Percentiles rank a stretch among this genome's conserved stretches.
Evolutionary conservation across 768 basidiomycete species (phyloP).

Genomic region (Xanthoconium purpureum): DNA sequence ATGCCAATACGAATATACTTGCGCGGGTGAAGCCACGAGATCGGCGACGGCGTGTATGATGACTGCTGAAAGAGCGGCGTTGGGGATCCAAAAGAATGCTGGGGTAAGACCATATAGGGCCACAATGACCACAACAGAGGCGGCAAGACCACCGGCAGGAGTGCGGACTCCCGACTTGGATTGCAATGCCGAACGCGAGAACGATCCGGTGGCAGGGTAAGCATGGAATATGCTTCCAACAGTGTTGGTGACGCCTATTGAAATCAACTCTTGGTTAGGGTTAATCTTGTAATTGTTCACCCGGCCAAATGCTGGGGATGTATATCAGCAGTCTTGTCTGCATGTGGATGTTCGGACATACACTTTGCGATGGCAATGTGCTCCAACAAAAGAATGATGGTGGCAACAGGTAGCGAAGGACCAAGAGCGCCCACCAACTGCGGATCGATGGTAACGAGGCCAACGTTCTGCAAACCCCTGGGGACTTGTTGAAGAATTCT

Average conservation of each 20-base stretch:
- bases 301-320: conserved; percentile 78
- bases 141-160: conserved; percentile 82
- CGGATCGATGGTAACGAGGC: conserved; percentile 42
- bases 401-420: conserved; percentile 75
- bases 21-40: conserved; percentile 79
- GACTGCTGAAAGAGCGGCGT: conserved; percentile 80
- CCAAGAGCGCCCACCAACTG: conserved; percentile 65
- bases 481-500: conserved; percentile 83
- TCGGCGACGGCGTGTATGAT: conserved; percentile 93
- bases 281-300: conserved; percentile 93
- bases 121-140: conserved; percentile 85
- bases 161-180: conserved; percentile 97
- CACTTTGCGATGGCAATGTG: conserved; percentile 98
- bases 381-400: conserved; percentile 87
- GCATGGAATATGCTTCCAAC: conserved; percentile 86
- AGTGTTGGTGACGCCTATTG: conserved; percentile 96
- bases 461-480: conserved; percentile 69
- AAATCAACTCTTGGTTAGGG: conserved; percentile 92
- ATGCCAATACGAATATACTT: conserved; percentile 88
- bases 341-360: conserved; percentile 33
- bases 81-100: conserved; percentile 90
- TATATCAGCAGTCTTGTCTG: conserved; percentile 8
- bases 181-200: conserved; percentile 96
- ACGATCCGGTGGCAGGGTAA: conserved; percentile 96
- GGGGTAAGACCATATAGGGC: conserved; percentile 92